Base-by-base conservation (phyloP, 345 rosid genomes). In the Reutealis trisperma region DNA sequence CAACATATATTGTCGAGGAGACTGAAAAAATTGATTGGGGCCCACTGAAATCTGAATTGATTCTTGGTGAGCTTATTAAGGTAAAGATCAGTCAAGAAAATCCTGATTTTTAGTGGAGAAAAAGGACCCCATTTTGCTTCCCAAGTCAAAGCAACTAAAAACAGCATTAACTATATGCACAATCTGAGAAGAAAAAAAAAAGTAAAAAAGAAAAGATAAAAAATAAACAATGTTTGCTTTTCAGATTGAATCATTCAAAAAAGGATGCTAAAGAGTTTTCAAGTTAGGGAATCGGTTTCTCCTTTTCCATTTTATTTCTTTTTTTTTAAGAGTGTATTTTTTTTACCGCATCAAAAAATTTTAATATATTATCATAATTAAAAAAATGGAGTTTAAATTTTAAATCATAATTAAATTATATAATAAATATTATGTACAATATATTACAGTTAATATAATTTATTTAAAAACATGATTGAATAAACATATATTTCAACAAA, bases 111-210 rank as follows among this genome's bases (percentile, higher is more conserved):
- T 67, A 68, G 57, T 24, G 18, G 59, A 19, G 10, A n/a, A 42
- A 59, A 55, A 2, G 11, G 81, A 71, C 45, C 77, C 72, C 64
- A 73, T 44, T 15, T 76, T 42, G 42, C 21, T 65, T 79, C n/a
- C 15, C 47, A 74, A 51, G 67, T 70, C 77, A 73, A 79, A 73
- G n/a, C 22, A 79, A 79, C 74, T 47, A 70, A 73, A 61, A 76
- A 60, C 70, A 30, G 62, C 58, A 68, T 66, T 66, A 66, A 66
- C 57, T 47, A 47, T 9, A 41, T 16, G 24, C 60, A 61, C 6
- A 66, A 57, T 24, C n/a, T 11, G 1, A 60, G 30, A 42, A 37
- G 27, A 16, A 47, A 37, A 47, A 27, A 57, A 65, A 18, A 55
- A 27, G 60, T n/a, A n/a, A n/a, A 52, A 32, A 14, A 13, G 21